Conservation (phyloP, 306 rosid genomes). For the Luffa aegyptiaca region DNA sequence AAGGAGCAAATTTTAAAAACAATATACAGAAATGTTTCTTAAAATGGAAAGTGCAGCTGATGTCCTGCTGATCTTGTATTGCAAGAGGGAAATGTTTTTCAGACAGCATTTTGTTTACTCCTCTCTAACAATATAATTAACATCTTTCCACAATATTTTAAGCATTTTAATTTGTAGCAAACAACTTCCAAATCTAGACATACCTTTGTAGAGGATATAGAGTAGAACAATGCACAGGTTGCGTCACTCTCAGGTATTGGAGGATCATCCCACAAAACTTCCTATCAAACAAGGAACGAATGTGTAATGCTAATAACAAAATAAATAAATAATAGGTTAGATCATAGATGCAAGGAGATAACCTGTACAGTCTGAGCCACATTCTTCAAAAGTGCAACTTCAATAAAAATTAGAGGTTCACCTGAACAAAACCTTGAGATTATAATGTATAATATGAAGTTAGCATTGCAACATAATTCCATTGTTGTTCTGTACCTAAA, state of each 20-base stretch:
- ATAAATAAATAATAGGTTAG: not conserved
- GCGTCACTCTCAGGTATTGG: constrained; percentile 78
- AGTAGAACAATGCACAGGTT: constrained; percentile 83
- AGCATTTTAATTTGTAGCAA: not conserved
- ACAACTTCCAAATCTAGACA: constrained; percentile 6
- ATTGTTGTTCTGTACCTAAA: not conserved
- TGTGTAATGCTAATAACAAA: not conserved
- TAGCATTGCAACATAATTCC: not conserved
- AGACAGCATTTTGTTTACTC: not conserved
- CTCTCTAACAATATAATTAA: not conserved
- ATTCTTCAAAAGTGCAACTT: constrained; percentile 80
- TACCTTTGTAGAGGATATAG: constrained; percentile 97
- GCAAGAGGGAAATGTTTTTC: not conserved
- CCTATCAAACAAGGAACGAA: constrained; percentile 34
- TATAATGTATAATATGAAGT: not conserved
- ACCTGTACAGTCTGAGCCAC: constrained; percentile 77
- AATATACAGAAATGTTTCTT: not conserved
- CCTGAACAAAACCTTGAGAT: constrained; percentile 24
- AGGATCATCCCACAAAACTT: constrained; percentile 91
- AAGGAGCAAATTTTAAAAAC: not conserved
- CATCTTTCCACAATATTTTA: not conserved
- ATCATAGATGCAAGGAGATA: constrained; percentile 11
- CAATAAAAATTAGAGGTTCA: constrained; percentile 87
- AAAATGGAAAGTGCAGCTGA: not conserved
- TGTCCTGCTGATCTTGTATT: not conserved